These are phyloP conservation scores for Trichophyton benhamiae DNA, from an alignment of 2,329 filamentous ascomycete species.

Conservation along the genomic window DNA sequence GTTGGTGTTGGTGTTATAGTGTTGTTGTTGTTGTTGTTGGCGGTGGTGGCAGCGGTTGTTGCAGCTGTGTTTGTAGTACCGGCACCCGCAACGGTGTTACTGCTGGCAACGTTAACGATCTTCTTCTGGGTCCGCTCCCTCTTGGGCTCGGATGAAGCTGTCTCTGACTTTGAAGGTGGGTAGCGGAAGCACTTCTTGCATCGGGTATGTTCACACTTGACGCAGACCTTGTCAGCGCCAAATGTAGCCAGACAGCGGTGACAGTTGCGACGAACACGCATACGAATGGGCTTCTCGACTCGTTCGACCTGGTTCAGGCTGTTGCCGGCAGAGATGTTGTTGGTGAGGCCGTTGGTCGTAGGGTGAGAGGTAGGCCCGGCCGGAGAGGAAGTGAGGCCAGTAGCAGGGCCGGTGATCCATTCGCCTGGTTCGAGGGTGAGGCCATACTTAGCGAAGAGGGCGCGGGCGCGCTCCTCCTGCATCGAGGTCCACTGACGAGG, in stretches of 20 bases:
- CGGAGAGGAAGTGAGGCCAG: conserved; percentile 11
- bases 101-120: conserved; percentile 8
- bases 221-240: conserved; percentile 59
- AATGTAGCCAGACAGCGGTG: conserved; percentile 69
- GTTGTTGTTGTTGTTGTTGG: too few relatives aligned
- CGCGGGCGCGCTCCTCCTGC: conserved; percentile 34
- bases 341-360: too few relatives aligned
- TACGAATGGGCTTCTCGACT: conserved; percentile 36
- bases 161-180: conserved; percentile 50
- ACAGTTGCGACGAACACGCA: conserved; percentile 48
- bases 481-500: conserved; percentile 24
- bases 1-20: too few relatives aligned
- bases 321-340: neutral
- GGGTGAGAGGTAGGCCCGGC: neutral
- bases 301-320: conserved; percentile 21
- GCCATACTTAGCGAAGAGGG: conserved; percentile 37
- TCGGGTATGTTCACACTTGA: conserved; percentile 62
- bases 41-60: too few relatives aligned
- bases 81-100: conserved; percentile 15
- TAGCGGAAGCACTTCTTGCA: conserved; percentile 71
- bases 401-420: conserved; percentile 25
- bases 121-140: conserved; percentile 15
- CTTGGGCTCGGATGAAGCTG: conserved; percentile 37
- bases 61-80: neutral
- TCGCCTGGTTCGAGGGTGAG: conserved; percentile 33